phyloP scores from a whole-genome alignment of 345 rosid genomes.

The Gossypium longicalyx region DNA sequence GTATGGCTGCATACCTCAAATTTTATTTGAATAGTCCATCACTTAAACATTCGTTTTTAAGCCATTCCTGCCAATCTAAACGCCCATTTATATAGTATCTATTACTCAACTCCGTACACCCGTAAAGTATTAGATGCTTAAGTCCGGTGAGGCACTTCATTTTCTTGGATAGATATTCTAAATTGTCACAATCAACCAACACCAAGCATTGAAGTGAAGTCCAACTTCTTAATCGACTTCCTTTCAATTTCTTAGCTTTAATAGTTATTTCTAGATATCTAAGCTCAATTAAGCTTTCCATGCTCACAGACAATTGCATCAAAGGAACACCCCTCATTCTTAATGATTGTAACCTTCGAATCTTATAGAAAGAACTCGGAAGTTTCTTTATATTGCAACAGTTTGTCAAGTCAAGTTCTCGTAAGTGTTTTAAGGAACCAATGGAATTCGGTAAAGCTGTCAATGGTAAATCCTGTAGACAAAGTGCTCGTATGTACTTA shows the following conservation, averaged over 20 bases:
- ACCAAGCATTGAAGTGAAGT: background rate
- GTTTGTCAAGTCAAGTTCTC: background rate
- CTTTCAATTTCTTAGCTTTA: background rate
- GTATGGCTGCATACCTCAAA: too few relatives aligned
- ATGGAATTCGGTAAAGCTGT: background rate
- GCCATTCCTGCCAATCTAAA: too few relatives aligned
- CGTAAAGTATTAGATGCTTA: background rate
- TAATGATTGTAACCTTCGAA: constrained; percentile 12
- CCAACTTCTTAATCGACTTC: background rate
- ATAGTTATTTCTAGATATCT: background rate
- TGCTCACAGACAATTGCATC: background rate
- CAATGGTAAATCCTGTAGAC: background rate
- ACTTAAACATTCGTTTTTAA: too few relatives aligned
- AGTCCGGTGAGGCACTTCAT: background rate
- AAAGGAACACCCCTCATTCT: background rate
- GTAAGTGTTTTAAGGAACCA: constrained; percentile 11
- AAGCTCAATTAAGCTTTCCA: background rate
- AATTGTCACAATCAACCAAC: background rate
- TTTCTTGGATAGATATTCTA: background rate
- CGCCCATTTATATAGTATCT: too few relatives aligned
- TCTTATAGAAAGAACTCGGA: background rate
- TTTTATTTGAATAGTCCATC: too few relatives aligned
- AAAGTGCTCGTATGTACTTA: background rate
- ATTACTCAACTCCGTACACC: too few relatives aligned
- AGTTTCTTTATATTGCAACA: background rate